phyloP scores from a whole-genome alignment of 2,329 filamentous ascomycete species.

The Thielaviopsis musarum region DNA sequence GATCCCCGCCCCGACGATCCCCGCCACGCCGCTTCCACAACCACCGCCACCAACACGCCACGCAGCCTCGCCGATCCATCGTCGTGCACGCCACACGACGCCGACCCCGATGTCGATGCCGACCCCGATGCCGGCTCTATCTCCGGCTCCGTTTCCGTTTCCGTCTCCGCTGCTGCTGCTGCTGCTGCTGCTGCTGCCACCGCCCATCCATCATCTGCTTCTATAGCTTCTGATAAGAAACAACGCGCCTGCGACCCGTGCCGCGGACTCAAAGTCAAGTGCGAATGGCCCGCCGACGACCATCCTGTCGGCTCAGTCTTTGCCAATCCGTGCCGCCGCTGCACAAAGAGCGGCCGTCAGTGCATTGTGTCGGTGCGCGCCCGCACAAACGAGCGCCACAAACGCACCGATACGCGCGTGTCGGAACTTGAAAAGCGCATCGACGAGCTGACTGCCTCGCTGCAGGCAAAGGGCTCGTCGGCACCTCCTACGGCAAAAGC shows the following conservation, averaged over 20 bases:
- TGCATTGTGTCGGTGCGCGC: constrained; percentile 62
- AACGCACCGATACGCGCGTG: constrained; percentile 80
- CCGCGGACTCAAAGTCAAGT: constrained; percentile 64
- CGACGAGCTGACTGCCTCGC: constrained; percentile 65
- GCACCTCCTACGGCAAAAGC: constrained; percentile 14
- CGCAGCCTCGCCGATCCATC: neutral
- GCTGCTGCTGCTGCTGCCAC: constrained; percentile 6
- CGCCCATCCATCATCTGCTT: constrained; percentile 17
- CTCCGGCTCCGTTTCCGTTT: neutral
- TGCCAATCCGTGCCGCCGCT: constrained; percentile 55
- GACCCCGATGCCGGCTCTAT: neutral
- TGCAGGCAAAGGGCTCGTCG: constrained; percentile 37
- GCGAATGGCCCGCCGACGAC: constrained; percentile 53
- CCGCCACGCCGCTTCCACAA: neutral
- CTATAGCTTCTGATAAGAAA: constrained; percentile 43
- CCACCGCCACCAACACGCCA: neutral
- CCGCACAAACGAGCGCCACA: constrained; percentile 53
- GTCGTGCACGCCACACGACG: neutral
- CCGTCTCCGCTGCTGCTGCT: constrained; percentile 13
- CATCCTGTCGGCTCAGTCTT: constrained; percentile 15
- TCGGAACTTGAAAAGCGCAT: constrained; percentile 88
- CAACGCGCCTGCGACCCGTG: constrained; percentile 61
- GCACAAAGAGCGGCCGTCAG: constrained; percentile 59
- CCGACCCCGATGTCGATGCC: neutral
- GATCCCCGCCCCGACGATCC: neutral